These are phyloP conservation scores for Amanita rubescens DNA, from an alignment of 768 basidiomycete species.

Conservation along the genomic window DNA sequence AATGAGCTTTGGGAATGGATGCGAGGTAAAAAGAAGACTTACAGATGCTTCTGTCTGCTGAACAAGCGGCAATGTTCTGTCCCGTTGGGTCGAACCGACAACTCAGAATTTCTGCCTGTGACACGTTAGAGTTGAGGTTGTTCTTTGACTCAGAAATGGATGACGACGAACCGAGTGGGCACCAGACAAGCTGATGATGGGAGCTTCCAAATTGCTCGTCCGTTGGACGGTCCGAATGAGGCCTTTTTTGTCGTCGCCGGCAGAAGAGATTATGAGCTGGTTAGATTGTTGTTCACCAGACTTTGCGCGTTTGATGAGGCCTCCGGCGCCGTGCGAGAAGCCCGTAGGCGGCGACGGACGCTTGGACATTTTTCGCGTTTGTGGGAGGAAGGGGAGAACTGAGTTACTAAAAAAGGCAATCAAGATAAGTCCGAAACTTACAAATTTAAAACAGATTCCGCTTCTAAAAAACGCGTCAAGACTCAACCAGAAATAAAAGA, in stretches of 20 bases:
- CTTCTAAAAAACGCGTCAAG: no score
- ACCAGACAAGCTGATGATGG: constrained; percentile 86
- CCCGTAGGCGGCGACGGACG: constrained; percentile 46
- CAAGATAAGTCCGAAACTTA: background rate
- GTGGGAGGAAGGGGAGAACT: background rate
- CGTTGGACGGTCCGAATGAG: constrained; percentile 81
- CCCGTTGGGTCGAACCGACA: constrained; percentile 94
- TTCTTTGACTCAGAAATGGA: background rate
- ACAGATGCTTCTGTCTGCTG: constrained; percentile 88
- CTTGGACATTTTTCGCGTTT: constrained; percentile 54
- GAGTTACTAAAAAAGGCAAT: background rate
- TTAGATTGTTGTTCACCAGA: constrained; percentile 41
- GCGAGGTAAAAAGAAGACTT: constrained; percentile 26
- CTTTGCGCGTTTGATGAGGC: constrained; percentile 60
- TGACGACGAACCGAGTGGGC: constrained; percentile 65
- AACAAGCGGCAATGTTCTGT: constrained; percentile 89
- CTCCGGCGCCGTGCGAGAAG: constrained; percentile 19
- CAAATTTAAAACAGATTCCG: no score
- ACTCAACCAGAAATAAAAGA: no score
- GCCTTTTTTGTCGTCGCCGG: constrained; percentile 67
- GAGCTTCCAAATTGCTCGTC: constrained; percentile 90
- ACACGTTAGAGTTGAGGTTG: constrained; percentile 1
- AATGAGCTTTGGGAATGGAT: background rate
- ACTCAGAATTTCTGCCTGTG: constrained; percentile 77
- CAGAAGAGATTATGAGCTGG: constrained; percentile 73